Evolutionary conservation across 2,329 filamentous ascomycete species (phyloP).

Genomic region (Cladobotryum mycophilum): DNA sequence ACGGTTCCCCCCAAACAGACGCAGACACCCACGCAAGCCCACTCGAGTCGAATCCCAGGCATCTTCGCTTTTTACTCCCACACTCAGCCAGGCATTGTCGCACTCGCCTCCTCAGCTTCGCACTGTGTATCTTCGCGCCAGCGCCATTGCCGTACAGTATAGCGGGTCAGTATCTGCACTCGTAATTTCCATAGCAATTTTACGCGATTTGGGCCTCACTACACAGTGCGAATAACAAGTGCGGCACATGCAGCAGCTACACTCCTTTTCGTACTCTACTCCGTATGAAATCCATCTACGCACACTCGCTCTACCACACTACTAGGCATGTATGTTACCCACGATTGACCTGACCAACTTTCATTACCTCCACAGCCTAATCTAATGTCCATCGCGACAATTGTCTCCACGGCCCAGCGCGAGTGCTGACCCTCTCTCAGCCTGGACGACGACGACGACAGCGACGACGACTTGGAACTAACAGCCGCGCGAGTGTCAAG

Average conservation of each 20-base stretch:
- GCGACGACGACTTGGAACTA: constrained; percentile 4
- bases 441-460: constrained; percentile 8
- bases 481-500: not conserved
- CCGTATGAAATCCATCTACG: constrained; percentile 10
- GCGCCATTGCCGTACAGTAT: constrained; percentile 8
- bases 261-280: constrained; percentile 13
- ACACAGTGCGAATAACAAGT: not conserved
- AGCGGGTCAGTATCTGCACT: constrained; percentile 1
- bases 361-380: constrained; percentile 15
- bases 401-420: constrained; percentile 20
- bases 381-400: constrained; percentile 20
- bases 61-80: not conserved
- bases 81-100: not conserved
- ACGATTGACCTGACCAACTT: constrained; percentile 14
- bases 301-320: constrained; percentile 2
- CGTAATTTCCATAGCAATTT: not conserved
- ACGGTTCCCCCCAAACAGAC: constrained; percentile 4
- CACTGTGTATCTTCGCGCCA: constrained; percentile 9
- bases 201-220: not conserved
- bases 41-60: constrained; percentile 7
- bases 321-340: constrained; percentile 2
- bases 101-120: constrained; percentile 6
- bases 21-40: constrained; percentile 5
- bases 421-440: constrained; percentile 14
- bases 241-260: constrained; percentile 1